These are phyloP conservation scores for Ascobolus immersus DNA, from an alignment of 495 filamentous ascomycete species.

Conservation along the genomic window DNA sequence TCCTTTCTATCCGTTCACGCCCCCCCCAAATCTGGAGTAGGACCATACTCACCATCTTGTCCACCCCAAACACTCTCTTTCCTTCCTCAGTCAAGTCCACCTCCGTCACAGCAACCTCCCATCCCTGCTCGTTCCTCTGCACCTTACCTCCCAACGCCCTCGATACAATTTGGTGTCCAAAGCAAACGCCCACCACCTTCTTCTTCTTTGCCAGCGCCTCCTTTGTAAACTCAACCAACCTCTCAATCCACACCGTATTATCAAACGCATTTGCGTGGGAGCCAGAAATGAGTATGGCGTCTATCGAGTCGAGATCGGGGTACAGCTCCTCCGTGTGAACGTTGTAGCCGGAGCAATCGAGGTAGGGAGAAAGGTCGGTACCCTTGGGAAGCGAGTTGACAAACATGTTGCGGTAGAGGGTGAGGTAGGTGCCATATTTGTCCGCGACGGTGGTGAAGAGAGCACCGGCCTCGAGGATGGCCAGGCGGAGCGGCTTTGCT, in stretches of 20 bases:
- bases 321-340: conserved; percentile 37
- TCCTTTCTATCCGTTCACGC: no score
- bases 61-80: conserved; percentile 41
- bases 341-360: conserved; percentile 41
- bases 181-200: conserved; percentile 57
- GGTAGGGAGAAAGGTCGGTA: conserved; percentile 15
- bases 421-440: conserved; percentile 47
- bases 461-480: conserved; percentile 61
- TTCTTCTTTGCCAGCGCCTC: conserved; percentile 28
- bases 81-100: conserved; percentile 45
- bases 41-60: conserved; percentile 33
- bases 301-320: conserved; percentile 43
- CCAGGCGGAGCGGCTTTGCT: conserved; percentile 39
- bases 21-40: no score
- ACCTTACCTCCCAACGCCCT: conserved; percentile 47
- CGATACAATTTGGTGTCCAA: conserved; percentile 74
- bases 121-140: conserved; percentile 38
- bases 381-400: conserved; percentile 20
- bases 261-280: conserved; percentile 32
- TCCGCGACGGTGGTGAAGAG: conserved; percentile 29
- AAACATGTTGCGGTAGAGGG: conserved; percentile 43
- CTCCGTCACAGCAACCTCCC: conserved; percentile 57
- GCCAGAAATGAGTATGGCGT: conserved; percentile 62
- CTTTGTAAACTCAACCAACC: conserved; percentile 44
- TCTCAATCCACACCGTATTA: conserved; percentile 46